Evolutionary conservation across 2,329 filamentous ascomycete genomes (phyloP).

Genomic region (Calonectria leucothoes): DNA sequence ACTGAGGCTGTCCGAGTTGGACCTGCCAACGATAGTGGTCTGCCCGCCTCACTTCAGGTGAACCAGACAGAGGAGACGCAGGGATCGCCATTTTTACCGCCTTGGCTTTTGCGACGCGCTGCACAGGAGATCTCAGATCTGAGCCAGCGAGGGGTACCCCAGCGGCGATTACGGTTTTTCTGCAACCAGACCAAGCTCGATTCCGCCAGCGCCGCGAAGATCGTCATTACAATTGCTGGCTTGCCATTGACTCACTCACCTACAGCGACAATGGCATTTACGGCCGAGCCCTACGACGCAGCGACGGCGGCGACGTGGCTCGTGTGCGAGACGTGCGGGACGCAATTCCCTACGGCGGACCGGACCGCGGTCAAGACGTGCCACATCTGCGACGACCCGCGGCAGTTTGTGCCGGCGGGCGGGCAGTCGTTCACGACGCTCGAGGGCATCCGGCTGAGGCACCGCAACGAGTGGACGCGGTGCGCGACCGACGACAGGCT

Average conservation of each 20-base stretch:
- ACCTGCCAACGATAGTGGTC: neutral
- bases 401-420: slow-evolving; percentile 72
- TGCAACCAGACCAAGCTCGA: neutral
- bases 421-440: slow-evolving; percentile 75
- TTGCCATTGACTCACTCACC: neutral
- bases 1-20: neutral
- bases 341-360: slow-evolving; percentile 66
- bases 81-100: neutral
- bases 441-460: slow-evolving; percentile 52
- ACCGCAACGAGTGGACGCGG: slow-evolving; percentile 66
- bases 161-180: neutral
- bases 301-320: slow-evolving; percentile 48
- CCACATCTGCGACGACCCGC: slow-evolving; percentile 79
- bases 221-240: neutral
- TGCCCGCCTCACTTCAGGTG: slow-evolving; percentile 9
- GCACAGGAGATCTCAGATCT: neutral
- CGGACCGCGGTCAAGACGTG: slow-evolving; percentile 64
- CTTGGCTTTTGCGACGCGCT: neutral
- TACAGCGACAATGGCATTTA: slow-evolving; percentile 29
- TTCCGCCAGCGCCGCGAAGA: neutral
- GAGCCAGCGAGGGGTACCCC: slow-evolving; percentile 14
- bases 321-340: slow-evolving; percentile 77
- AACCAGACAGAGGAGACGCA: neutral
- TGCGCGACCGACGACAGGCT: slow-evolving; percentile 58
- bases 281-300: slow-evolving; percentile 36